Percentiles rank a stretch among this genome's conserved stretches.
These are phyloP conservation scores for Ceratocystis diversiconidia DNA, from an alignment of 2,329 filamentous ascomycete species.

Conservation along the genomic window DNA sequence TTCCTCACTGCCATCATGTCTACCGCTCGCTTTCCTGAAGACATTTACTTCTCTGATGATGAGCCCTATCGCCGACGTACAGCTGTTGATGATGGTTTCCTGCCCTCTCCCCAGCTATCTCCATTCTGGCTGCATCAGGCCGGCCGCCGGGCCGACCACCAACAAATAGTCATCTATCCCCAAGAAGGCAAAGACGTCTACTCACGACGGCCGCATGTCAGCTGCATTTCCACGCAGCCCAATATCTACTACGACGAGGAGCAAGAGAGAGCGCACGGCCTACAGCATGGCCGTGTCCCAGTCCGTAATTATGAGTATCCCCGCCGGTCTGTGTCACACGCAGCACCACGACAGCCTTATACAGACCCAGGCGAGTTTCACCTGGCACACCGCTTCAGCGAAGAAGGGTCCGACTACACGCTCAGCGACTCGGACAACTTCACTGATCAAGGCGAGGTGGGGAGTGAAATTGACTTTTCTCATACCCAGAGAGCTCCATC, in stretches of 20 bases:
- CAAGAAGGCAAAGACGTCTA: neutral
- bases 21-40: neutral
- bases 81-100: neutral
- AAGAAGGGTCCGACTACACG: constrained; percentile 2
- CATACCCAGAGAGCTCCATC: neutral
- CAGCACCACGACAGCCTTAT: neutral
- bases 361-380: neutral
- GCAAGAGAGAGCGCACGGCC: neutral
- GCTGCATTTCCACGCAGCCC: neutral
- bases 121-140: neutral
- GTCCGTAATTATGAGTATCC: neutral
- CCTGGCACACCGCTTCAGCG: neutral
- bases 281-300: neutral
- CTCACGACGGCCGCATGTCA: neutral
- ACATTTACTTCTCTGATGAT: neutral
- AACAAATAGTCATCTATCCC: neutral
- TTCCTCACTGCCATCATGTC: neutral
- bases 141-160: neutral
- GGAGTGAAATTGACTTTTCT: neutral
- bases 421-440: neutral
- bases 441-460: neutral
- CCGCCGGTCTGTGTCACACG: neutral
- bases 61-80: neutral
- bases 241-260: neutral
- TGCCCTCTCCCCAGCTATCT: neutral